These are phyloP conservation scores for Paramecium primaurelia DNA, from an alignment of 73 alveolate species.

Conservation along the genomic window DNA sequence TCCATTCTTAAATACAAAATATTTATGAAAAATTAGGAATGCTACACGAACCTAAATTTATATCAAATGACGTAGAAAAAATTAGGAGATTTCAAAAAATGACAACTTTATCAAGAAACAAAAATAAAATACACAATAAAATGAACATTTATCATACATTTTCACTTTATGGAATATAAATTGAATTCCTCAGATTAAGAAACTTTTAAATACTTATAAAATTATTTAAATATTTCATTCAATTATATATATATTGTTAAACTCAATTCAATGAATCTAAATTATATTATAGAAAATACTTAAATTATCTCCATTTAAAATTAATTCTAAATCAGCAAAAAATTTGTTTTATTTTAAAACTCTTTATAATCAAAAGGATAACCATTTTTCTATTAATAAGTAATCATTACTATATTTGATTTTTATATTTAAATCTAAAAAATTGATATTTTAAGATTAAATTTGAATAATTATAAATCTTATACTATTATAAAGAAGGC, in stretches of 20 bases:
- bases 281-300: too few species aligned
- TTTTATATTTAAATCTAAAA: too few species aligned
- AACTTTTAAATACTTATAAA: background rate
- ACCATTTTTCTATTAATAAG: too few species aligned
- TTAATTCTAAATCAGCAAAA: background rate
- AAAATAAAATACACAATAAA: background rate
- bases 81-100: background rate
- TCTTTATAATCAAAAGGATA: too few species aligned
- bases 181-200: background rate
- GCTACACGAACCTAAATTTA: background rate
- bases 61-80: background rate
- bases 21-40: background rate
- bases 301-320: too few species aligned
- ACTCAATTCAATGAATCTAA: background rate
- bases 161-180: background rate
- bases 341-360: too few species aligned
- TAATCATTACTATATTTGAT: too few species aligned
- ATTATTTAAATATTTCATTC: background rate
- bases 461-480: too few species aligned
- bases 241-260: too few species aligned
- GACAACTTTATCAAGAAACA: background rate
- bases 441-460: too few species aligned
- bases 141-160: background rate
- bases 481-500: too few species aligned
- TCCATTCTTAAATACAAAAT: background rate